Evolutionary conservation across 164 flowering plant genomes (phyloP).

Genomic region (Saururus chinensis): DNA sequence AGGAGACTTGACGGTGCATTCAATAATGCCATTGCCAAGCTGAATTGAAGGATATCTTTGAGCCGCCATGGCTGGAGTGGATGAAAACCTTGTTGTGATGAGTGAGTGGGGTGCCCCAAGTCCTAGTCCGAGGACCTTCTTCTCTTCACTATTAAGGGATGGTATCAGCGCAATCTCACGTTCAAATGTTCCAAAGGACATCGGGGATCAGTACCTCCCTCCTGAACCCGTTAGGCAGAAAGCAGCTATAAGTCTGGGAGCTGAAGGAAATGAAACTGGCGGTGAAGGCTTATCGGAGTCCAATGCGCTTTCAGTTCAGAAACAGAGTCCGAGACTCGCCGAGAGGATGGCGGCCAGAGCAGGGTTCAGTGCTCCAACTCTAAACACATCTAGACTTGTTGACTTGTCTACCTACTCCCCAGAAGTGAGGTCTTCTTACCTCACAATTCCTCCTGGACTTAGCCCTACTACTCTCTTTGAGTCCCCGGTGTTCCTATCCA

Average conservation of each 20-base stretch:
- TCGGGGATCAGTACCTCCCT: conserved; percentile 13
- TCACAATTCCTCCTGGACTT: conserved; percentile 75
- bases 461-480: conserved; percentile 79
- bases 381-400: conserved; percentile 53
- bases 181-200: conserved; percentile 17
- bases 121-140: conserved; percentile 48
- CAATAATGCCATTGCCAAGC: background rate
- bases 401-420: conserved; percentile 21
- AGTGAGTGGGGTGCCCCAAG: conserved; percentile 66
- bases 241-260: conserved; percentile 5
- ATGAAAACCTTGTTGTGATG: conserved; percentile 47
- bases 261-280: conserved; percentile 10
- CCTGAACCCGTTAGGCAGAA: conserved; percentile 15
- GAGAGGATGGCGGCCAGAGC: conserved; percentile 84
- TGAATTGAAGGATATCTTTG: conserved; percentile 1
- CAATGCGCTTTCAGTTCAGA: conserved; percentile 22
- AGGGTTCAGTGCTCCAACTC: conserved; percentile 68
- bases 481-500: conserved; percentile 80
- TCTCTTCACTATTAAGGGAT: conserved; percentile 33
- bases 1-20: background rate
- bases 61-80: conserved; percentile 39
- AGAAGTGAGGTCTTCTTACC: conserved; percentile 46
- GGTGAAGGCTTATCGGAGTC: conserved; percentile 11
- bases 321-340: conserved; percentile 30
- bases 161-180: conserved; percentile 26